These are phyloP conservation scores for Syncephalastrum monosporum DNA, from an alignment of 371 early-diverging fungal species.

Conservation along the genomic window DNA sequence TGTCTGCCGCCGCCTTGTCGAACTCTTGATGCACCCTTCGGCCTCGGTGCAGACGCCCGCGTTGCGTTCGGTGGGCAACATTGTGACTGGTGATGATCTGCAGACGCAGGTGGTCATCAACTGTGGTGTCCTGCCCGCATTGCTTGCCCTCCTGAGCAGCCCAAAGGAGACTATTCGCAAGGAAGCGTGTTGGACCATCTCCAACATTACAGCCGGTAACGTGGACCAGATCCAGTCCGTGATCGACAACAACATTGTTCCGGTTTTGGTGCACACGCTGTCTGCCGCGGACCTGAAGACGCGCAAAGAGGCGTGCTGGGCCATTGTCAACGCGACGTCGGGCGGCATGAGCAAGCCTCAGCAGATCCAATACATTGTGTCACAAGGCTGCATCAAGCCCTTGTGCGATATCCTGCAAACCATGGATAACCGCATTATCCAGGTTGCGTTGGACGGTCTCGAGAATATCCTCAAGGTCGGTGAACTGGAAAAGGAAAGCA, in stretches of 20 bases:
- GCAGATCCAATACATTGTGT: slow-evolving; percentile 88
- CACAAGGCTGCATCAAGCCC: slow-evolving; percentile 91
- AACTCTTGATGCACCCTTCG: slow-evolving; percentile 86
- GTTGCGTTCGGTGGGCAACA: slow-evolving; percentile 98
- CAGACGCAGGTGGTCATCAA: slow-evolving; percentile 97
- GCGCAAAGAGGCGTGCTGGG: slow-evolving; percentile 99
- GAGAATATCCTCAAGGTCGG: slow-evolving; percentile 98
- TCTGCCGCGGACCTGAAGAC: slow-evolving; percentile 93
- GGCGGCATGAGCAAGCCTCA: slow-evolving; percentile 89
- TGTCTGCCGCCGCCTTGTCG: slow-evolving; percentile 91
- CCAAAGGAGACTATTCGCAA: slow-evolving; percentile 95
- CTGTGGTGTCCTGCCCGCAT: slow-evolving; percentile 83
- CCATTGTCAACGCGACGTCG: slow-evolving; percentile 97
- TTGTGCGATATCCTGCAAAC: slow-evolving; percentile 89
- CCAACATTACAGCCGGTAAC: slow-evolving; percentile 99
- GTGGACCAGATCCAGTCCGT: slow-evolving; percentile 93
- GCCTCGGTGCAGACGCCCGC: slow-evolving; percentile 96
- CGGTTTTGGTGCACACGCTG: slow-evolving; percentile 90
- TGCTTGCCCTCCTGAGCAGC: slow-evolving; percentile 77
- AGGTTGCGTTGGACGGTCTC: slow-evolving; percentile 95
- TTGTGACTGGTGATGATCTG: slow-evolving; percentile 97
- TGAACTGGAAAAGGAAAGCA: slow-evolving; percentile 54
- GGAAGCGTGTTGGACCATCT: slow-evolving; percentile 99
- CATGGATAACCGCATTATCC: slow-evolving; percentile 92
- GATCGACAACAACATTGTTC: slow-evolving; percentile 93